Evolutionary conservation across 768 basidiomycete genomes (phyloP).

Genomic region (Mycena vulgaris): DNA sequence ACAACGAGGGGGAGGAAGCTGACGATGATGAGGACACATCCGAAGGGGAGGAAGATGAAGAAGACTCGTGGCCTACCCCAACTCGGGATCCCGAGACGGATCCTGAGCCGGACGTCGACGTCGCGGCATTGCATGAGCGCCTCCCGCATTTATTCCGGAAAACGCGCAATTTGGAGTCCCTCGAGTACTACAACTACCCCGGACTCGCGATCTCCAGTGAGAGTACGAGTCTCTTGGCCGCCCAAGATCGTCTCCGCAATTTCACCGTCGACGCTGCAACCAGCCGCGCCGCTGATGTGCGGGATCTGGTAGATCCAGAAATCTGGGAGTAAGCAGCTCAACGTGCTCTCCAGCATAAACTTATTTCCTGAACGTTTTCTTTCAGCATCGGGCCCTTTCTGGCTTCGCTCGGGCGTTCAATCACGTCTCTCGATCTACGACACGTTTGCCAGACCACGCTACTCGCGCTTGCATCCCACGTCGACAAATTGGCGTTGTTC

Average conservation of each 20-base stretch:
- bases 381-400: constrained; percentile 29
- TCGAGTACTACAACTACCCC: too few species aligned
- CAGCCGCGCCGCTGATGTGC: too few species aligned
- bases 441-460: constrained; percentile 23
- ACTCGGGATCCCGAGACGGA: too few species aligned
- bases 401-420: constrained; percentile 22
- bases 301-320: constrained; percentile 15
- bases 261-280: too few species aligned
- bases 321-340: constrained; percentile 20
- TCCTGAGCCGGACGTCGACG: not conserved
- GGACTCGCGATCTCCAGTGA: not conserved
- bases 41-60: too few species aligned
- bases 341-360: not conserved
- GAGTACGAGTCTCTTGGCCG: too few species aligned
- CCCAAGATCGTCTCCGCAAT: too few species aligned
- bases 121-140: constrained; percentile 8
- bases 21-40: too few species aligned
- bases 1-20: too few species aligned
- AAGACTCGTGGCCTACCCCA: too few species aligned
- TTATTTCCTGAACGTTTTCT: constrained; percentile 21
- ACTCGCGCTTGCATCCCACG: constrained; percentile 13
- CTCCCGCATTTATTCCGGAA: constrained; percentile 27
- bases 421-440: constrained; percentile 33
- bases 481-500: constrained; percentile 24
- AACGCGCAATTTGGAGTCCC: constrained; percentile 12